Evolutionary conservation across 2,329 filamentous ascomycete genomes (phyloP).

Genomic region (Aspergillus aculeatinus): DNA sequence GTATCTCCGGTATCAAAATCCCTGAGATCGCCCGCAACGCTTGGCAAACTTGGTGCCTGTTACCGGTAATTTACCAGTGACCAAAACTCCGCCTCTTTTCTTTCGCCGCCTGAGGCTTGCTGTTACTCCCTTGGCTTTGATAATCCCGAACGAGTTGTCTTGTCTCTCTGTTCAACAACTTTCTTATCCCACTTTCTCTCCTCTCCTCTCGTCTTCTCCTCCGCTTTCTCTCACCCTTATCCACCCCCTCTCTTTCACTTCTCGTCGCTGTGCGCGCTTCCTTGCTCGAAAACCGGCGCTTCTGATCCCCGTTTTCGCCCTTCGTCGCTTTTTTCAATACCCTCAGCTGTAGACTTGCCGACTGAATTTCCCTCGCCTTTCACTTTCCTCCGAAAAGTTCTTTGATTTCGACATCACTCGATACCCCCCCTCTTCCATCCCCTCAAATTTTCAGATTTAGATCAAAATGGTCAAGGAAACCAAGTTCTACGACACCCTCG

Average conservation of each 20-base stretch:
- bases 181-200: slow-evolving; percentile 18
- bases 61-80: slow-evolving; percentile 17
- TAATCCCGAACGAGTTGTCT: slow-evolving; percentile 6
- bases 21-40: slow-evolving; percentile 7
- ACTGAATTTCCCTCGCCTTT: slow-evolving; percentile 11
- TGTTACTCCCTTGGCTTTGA: slow-evolving; percentile 8
- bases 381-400: slow-evolving; percentile 20
- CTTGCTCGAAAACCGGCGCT: slow-evolving; percentile 7
- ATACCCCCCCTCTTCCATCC: slow-evolving; percentile 2
- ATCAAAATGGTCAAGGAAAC: slow-evolving; percentile 53
- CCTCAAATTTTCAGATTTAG: slow-evolving; percentile 19
- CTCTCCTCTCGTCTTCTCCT: slow-evolving; percentile 8
- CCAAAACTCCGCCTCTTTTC: slow-evolving; percentile 6
- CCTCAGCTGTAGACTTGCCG: neutral
- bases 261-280: neutral
- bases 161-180: slow-evolving; percentile 15
- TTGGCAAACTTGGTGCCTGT: slow-evolving; percentile 21
- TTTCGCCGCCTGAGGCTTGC: slow-evolving; percentile 3
- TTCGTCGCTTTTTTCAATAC: slow-evolving; percentile 10
- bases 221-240: neutral
- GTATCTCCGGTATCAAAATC: slow-evolving; percentile 23
- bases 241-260: neutral
- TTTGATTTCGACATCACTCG: slow-evolving; percentile 13
- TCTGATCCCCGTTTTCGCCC: slow-evolving; percentile 14
- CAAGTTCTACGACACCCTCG: slow-evolving; percentile 49